Evolutionary conservation across 225 moss, liverwort and hornwort species (phyloP).

Genomic region (Climacium dendroides): DNA sequence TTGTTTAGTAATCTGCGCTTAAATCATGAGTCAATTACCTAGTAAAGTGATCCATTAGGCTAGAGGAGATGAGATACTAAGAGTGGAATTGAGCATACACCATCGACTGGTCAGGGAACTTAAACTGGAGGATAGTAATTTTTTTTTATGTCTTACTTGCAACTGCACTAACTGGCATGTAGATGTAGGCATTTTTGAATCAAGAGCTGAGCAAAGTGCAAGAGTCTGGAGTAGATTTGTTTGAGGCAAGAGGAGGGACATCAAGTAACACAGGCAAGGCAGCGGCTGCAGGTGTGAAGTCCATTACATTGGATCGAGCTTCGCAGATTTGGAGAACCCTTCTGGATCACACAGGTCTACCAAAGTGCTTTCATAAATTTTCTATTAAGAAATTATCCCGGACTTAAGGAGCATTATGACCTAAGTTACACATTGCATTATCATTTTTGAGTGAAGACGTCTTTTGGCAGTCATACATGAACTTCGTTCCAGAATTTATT

Average conservation of each 20-base stretch:
- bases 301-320: slow-evolving; percentile 59
- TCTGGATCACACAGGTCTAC: slow-evolving; percentile 75
- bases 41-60: background rate
- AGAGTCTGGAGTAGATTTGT: slow-evolving; percentile 52
- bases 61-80: background rate
- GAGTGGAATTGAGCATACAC: background rate
- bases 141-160: slow-evolving; percentile 7
- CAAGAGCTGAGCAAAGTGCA: slow-evolving; percentile 88
- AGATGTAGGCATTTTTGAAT: slow-evolving; percentile 84
- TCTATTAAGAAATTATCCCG: background rate
- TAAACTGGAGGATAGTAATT: background rate
- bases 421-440: background rate
- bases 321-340: slow-evolving; percentile 81
- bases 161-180: slow-evolving; percentile 45
- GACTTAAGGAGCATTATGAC: background rate
- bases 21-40: background rate
- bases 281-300: slow-evolving; percentile 36
- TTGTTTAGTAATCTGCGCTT: background rate
- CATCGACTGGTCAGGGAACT: background rate
- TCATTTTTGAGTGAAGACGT: background rate
- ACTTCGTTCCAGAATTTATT: background rate
- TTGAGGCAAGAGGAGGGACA: slow-evolving; percentile 38
- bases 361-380: background rate
- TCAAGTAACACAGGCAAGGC: slow-evolving; percentile 26
- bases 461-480: background rate